Percentiles rank a stretch among this genome's conserved stretches.
Evolutionary conservation across 257 asterid species (phyloP).

Genomic region (Coffea eugenioides): DNA sequence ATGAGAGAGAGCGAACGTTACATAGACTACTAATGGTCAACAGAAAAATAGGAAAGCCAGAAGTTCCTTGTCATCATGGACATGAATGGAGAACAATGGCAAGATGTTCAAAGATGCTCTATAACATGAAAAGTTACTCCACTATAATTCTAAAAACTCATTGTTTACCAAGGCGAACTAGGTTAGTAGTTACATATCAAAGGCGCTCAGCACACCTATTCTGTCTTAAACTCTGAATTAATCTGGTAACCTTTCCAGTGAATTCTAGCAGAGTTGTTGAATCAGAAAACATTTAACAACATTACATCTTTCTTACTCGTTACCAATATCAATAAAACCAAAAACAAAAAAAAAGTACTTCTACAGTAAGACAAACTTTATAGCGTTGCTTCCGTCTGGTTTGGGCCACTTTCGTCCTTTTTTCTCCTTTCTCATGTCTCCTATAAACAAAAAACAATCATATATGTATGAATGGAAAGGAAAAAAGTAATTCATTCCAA

Average conservation of each 20-base stretch:
- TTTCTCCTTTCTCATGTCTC: slow-evolving; percentile 1
- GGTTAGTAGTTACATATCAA: background rate
- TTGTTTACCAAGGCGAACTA: background rate
- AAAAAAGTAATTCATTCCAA: too few species aligned
- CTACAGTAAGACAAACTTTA: slow-evolving; percentile 5
- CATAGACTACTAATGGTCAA: background rate
- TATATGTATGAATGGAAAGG: background rate
- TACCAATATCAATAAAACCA: background rate
- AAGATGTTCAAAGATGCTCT: background rate
- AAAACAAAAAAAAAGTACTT: background rate
- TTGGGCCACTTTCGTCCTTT: slow-evolving; percentile 3
- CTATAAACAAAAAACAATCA: background rate
- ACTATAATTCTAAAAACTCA: background rate
- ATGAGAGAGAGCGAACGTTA: too few species aligned
- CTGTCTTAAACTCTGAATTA: background rate
- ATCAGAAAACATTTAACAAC: background rate
- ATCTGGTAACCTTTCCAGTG: background rate
- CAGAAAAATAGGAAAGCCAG: background rate
- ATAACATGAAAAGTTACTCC: background rate
- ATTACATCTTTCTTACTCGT: background rate
- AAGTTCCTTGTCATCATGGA: background rate
- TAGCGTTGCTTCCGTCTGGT: background rate
- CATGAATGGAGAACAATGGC: background rate
- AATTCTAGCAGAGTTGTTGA: background rate
- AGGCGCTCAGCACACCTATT: background rate